These are phyloP conservation scores for Cutaneotrichosporon curvatum DNA, from an alignment of 1,284 basidiomycete genomes.

Conservation along the genomic window DNA sequence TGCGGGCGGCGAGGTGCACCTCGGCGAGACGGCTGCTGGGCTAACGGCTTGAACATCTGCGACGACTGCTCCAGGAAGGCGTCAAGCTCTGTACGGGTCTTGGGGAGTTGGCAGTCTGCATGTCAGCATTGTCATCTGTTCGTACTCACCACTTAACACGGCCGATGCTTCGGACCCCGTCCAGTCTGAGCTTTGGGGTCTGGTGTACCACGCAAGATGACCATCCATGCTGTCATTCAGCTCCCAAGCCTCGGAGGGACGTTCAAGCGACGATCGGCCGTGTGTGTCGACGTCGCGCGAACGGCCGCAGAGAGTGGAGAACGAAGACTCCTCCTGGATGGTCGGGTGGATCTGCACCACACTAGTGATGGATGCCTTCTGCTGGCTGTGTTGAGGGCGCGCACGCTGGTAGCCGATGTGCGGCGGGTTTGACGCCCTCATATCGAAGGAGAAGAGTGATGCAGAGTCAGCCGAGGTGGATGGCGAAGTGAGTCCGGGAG, in stretches of 20 bases:
- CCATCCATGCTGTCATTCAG: too few species aligned
- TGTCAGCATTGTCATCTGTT: constrained; percentile 1
- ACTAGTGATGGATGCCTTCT: constrained; percentile 26
- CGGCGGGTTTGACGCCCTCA: constrained; percentile 20
- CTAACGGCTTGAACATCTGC: background rate
- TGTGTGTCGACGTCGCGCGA: background rate
- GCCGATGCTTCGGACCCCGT: too few species aligned
- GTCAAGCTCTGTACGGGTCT: constrained; percentile 18
- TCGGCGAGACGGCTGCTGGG: constrained; percentile 24
- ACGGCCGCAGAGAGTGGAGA: constrained; percentile 20
- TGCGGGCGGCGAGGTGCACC: constrained; percentile 21
- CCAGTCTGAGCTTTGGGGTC: too few species aligned
- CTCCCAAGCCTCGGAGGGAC: background rate
- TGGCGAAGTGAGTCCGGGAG: constrained; percentile 26
- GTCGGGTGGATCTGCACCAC: constrained; percentile 29
- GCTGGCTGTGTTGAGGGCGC: constrained; percentile 21
- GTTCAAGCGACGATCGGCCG: background rate
- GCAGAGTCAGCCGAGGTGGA: constrained; percentile 25
- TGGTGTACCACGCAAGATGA: too few species aligned
- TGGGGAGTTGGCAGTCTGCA: constrained; percentile 1
- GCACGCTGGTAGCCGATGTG: constrained; percentile 12
- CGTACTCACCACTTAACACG: constrained; percentile 3
- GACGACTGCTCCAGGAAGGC: constrained; percentile 7
- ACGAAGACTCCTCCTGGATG: constrained; percentile 36
- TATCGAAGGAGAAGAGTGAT: constrained; percentile 32